These are phyloP conservation scores for Mycena olivaceomarginata DNA, from an alignment of 768 basidiomycete species.

Conservation along the genomic window DNA sequence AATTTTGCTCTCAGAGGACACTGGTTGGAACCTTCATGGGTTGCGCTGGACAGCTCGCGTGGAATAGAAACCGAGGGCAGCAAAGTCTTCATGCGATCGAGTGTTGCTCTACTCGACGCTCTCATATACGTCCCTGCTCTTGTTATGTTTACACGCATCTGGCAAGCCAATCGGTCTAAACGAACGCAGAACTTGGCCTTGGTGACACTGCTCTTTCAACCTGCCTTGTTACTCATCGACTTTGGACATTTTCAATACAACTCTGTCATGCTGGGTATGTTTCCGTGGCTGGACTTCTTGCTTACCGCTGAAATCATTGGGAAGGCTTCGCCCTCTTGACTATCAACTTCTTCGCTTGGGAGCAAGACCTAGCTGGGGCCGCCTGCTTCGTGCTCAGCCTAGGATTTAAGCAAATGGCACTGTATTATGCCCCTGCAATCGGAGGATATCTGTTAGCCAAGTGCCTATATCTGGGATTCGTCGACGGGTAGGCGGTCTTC, in stretches of 20 bases:
- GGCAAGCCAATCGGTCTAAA: constrained; percentile 82
- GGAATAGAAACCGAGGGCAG: constrained; percentile 81
- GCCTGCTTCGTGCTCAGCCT: constrained; percentile 89
- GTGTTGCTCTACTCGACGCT: constrained; percentile 81
- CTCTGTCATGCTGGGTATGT: constrained; percentile 91
- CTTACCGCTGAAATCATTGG: constrained; percentile 20
- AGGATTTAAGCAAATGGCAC: constrained; percentile 96
- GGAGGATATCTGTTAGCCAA: constrained; percentile 93
- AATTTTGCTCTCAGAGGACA: constrained; percentile 52
- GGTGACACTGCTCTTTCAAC: constrained; percentile 86
- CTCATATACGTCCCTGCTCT: constrained; percentile 87
- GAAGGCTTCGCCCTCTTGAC: constrained; percentile 83
- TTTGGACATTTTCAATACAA: constrained; percentile 98
- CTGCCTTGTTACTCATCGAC: constrained; percentile 89
- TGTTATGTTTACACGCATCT: constrained; percentile 76
- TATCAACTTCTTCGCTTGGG: constrained; percentile 80
- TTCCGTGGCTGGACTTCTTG: constrained; percentile 21
- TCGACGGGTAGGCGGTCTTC: constrained; percentile 73
- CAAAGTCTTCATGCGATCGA: constrained; percentile 88
- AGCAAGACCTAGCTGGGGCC: constrained; percentile 85
- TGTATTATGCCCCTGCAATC: constrained; percentile 96
- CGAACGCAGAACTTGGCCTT: constrained; percentile 88
- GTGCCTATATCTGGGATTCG: constrained; percentile 87
- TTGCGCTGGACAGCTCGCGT: constrained; percentile 80
- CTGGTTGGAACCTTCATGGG: constrained; percentile 76